These are phyloP conservation scores for Jatropha podagrica DNA, from an alignment of 441 rosid species.

Conservation along the genomic window DNA sequence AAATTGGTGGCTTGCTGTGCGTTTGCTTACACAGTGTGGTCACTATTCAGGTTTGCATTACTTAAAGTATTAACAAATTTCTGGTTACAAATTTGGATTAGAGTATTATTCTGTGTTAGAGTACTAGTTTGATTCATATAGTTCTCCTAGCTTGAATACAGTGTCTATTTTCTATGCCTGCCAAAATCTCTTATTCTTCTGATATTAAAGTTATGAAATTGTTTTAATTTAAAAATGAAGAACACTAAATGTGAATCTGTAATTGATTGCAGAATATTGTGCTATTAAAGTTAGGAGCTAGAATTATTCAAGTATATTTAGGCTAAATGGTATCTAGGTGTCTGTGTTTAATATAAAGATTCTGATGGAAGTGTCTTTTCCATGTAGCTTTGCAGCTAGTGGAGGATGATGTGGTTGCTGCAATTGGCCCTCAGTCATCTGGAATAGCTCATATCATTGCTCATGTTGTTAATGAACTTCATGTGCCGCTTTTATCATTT, in stretches of 20 bases:
- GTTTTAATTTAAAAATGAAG: not conserved
- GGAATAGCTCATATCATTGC: slow-evolving; percentile 86
- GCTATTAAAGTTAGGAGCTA: not conserved
- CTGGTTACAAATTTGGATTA: not conserved
- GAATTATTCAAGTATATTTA: slow-evolving; percentile 1
- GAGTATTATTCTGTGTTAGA: not conserved
- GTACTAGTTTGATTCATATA: not conserved
- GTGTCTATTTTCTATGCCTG: not conserved
- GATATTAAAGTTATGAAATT: not conserved
- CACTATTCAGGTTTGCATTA: not conserved
- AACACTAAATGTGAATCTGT: not conserved
- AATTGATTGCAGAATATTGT: not conserved
- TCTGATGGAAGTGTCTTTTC: slow-evolving; percentile 29
- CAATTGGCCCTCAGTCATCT: slow-evolving; percentile 93
- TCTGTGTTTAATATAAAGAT: not conserved
- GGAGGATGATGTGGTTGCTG: slow-evolving; percentile 65
- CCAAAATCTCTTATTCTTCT: not conserved
- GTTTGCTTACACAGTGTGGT: not conserved
- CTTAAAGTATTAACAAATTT: not conserved
- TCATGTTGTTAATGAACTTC: slow-evolving; percentile 80
- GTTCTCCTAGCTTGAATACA: not conserved
- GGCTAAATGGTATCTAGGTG: not conserved
- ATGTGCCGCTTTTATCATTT: slow-evolving; percentile 80
- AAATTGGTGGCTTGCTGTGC: not conserved
- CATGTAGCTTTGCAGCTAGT: slow-evolving; percentile 87